Percentiles rank a stretch among this genome's conserved stretches.
Conservation (phyloP, 2,329 filamentous ascomycete genomes). For the Escovopsis sp. region DNA sequence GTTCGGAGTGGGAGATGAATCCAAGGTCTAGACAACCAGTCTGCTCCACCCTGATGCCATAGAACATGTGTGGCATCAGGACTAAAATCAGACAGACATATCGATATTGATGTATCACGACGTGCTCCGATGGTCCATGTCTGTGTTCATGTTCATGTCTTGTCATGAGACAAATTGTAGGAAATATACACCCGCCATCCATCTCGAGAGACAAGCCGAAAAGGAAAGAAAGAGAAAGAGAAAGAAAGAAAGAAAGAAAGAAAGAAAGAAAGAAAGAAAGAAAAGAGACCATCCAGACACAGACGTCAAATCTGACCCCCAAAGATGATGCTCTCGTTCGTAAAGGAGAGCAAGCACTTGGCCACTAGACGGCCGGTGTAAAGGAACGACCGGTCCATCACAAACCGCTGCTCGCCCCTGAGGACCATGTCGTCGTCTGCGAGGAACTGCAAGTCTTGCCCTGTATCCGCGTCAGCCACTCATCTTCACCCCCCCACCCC, state of each 20-base stretch:
- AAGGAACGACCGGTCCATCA: conserved; percentile 31
- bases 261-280: too few species aligned
- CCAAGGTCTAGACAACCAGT: conserved; percentile 52
- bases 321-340: conserved; percentile 33
- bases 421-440: conserved; percentile 31
- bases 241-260: too few species aligned
- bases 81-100: conserved; percentile 50
- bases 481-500: not conserved
- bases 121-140: too few species aligned
- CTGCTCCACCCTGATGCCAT: conserved; percentile 51
- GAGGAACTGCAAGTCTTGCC: conserved; percentile 27
- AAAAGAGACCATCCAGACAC: too few species aligned
- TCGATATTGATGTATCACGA: conserved; percentile 3
- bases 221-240: too few species aligned
- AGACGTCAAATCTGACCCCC: conserved; percentile 14
- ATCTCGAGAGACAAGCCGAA: too few species aligned
- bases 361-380: conserved; percentile 39
- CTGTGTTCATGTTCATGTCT: not conserved
- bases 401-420: conserved; percentile 28
- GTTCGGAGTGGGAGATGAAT: conserved; percentile 50
- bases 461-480: conserved; percentile 7
- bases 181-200: not conserved
- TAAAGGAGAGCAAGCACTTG: conserved; percentile 41
- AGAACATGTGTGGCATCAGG: conserved; percentile 41
- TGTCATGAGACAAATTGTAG: not conserved